phyloP scores from a whole-genome alignment of 2,329 filamentous ascomycete species.

The Setomelanomma holmii region DNA sequence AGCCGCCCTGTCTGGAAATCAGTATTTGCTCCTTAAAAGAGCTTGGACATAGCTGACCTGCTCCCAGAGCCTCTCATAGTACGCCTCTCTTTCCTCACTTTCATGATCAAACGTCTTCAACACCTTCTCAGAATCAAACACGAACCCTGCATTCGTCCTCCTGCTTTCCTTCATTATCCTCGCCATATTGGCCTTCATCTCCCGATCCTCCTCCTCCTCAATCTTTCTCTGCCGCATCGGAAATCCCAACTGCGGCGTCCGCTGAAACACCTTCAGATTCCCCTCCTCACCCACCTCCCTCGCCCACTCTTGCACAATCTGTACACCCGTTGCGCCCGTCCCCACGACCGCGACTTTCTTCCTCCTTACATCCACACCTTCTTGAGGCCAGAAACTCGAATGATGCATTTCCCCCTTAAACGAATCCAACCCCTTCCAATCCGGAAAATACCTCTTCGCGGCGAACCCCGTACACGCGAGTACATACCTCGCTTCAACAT shows the following conservation, averaged over 20 bases:
- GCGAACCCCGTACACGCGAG: conserved; percentile 22
- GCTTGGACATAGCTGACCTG: conserved; percentile 17
- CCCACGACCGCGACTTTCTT: conserved; percentile 67
- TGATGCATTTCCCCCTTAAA: conserved; percentile 65
- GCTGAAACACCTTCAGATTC: conserved; percentile 44
- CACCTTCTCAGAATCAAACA: conserved; percentile 46
- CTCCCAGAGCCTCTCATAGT: conserved; percentile 48
- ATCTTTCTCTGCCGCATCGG: conserved; percentile 12
- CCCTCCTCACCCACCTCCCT: too few species aligned
- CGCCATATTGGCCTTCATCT: conserved; percentile 21
- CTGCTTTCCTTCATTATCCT: conserved; percentile 38
- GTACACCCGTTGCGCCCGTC: conserved; percentile 67
- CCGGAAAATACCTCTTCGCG: conserved; percentile 14
- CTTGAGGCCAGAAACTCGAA: conserved; percentile 64
- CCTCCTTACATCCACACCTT: conserved; percentile 48
- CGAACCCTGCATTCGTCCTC: conserved; percentile 5
- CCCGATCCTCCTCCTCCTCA: conserved; percentile 8
- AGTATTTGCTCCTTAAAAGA: too few species aligned
- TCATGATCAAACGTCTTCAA: conserved; percentile 54
- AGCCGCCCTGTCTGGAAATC: conserved; percentile 27
- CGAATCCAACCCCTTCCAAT: conserved; percentile 57
- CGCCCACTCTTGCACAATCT: conserved; percentile 55
- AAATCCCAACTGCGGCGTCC: conserved; percentile 59
- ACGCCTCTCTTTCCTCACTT: conserved; percentile 45
- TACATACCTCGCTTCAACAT: conserved; percentile 13